Evolutionary conservation across 352 stramenopile species (phyloP).

Genomic region (Phytophthora constricta): DNA sequence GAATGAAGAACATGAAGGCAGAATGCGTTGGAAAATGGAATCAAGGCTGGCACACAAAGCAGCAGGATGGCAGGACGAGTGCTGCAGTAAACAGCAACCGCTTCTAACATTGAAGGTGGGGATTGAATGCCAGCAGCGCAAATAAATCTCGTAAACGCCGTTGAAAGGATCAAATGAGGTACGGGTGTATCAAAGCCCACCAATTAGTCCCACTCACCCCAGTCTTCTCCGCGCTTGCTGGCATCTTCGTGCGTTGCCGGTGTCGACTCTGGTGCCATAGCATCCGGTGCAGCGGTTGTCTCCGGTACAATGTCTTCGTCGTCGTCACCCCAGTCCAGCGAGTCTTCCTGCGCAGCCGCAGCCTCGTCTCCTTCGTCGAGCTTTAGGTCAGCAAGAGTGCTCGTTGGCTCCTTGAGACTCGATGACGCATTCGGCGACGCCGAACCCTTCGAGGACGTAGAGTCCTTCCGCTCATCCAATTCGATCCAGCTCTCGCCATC

Average conservation of each 20-base stretch:
- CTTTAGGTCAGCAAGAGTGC: conserved; percentile 36
- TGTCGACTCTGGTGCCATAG: conserved; percentile 20
- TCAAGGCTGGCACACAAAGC: background rate
- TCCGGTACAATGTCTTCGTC: conserved; percentile 43
- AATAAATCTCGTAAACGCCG: conserved; percentile 10
- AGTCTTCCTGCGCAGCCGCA: conserved; percentile 42
- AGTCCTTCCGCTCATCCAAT: conserved; percentile 68
- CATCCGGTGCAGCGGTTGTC: conserved; percentile 18
- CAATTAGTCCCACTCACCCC: conserved; percentile 80
- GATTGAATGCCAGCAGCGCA: background rate
- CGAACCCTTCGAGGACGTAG: conserved; percentile 61
- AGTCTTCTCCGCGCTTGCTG: conserved; percentile 63
- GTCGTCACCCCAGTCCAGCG: conserved; percentile 73
- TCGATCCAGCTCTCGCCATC: conserved; percentile 76
- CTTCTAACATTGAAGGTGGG: background rate
- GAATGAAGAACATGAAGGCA: background rate
- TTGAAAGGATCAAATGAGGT: conserved; percentile 28
- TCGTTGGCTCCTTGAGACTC: conserved; percentile 31
- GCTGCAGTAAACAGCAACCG: background rate
- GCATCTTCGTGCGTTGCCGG: conserved; percentile 34
- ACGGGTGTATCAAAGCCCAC: no score
- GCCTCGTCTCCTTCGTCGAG: conserved; percentile 42
- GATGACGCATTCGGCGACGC: conserved; percentile 54
- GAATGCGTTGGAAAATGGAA: background rate
- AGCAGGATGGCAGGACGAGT: background rate